phyloP scores from a whole-genome alignment of 768 basidiomycete species.

The Trametes cinnabarina region DNA sequence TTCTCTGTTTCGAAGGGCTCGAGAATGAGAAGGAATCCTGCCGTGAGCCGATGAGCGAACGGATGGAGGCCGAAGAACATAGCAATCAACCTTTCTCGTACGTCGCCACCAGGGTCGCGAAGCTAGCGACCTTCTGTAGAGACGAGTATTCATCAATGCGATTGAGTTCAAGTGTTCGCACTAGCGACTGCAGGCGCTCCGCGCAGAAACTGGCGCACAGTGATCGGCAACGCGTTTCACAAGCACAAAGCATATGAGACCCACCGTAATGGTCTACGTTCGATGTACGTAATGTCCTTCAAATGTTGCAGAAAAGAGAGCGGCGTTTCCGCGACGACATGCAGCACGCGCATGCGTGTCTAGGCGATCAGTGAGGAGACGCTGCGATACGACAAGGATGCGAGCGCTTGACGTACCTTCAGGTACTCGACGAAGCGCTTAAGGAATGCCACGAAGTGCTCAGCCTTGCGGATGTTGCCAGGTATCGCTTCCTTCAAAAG shows the following conservation, averaged over 20 bases:
- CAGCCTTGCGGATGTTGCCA: slow-evolving; percentile 97
- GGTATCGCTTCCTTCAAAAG: slow-evolving; percentile 93
- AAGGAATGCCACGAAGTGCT: slow-evolving; percentile 97
- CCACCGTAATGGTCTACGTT: slow-evolving; percentile 86
- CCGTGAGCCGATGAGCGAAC: neutral
- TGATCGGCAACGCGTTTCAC: slow-evolving; percentile 1
- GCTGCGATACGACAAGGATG: neutral
- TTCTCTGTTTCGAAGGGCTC: slow-evolving; percentile 99
- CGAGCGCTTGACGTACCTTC: slow-evolving; percentile 54
- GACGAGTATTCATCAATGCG: slow-evolving; percentile 89
- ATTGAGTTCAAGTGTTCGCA: slow-evolving; percentile 86
- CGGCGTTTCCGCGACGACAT: slow-evolving; percentile 98
- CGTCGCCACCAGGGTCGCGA: slow-evolving; percentile 95
- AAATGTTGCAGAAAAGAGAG: slow-evolving; percentile 95
- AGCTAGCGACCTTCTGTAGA: slow-evolving; percentile 92
- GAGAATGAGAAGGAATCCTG: slow-evolving; percentile 93
- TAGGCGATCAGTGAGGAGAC: slow-evolving; percentile 31
- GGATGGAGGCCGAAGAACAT: neutral
- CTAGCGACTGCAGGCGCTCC: slow-evolving; percentile 90
- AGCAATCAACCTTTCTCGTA: slow-evolving; percentile 84
- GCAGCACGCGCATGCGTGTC: slow-evolving; percentile 99
- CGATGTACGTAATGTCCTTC: slow-evolving; percentile 98
- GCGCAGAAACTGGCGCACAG: slow-evolving; percentile 77
- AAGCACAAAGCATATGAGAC: slow-evolving; percentile 22
- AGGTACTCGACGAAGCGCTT: slow-evolving; percentile 98